phyloP scores from a whole-genome alignment of 208 protist species.

The Trichomonas tenax region DNA sequence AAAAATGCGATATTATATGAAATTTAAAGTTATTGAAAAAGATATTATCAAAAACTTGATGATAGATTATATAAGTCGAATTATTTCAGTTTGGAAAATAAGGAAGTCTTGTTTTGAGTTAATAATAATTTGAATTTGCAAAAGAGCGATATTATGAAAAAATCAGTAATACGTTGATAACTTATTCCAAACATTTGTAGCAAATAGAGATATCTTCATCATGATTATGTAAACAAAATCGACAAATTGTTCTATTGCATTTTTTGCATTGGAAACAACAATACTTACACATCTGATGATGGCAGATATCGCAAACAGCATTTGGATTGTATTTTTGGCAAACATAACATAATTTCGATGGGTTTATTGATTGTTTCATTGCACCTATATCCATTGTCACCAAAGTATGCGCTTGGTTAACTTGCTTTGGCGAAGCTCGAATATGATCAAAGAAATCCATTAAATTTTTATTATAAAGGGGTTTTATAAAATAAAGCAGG shows the following conservation, averaged over 20 bases:
- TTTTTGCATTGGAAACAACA: neutral
- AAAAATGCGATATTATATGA: no score
- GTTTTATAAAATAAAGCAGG: no score
- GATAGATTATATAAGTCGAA: no score
- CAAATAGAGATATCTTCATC: neutral
- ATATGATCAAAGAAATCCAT: neutral
- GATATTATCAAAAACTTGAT: no score
- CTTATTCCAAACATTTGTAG: neutral
- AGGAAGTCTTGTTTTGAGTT: no score
- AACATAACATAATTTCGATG: neutral
- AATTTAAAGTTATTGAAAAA: no score
- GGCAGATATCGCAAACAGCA: neutral
- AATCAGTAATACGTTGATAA: no score
- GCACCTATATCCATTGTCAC: neutral
- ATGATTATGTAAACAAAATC: neutral
- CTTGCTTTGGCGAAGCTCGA: neutral
- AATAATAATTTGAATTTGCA: no score
- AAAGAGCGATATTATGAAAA: no score
- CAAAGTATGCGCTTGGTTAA: neutral
- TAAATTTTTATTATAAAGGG: no score
- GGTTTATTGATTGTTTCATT: neutral
- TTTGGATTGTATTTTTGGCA: neutral
- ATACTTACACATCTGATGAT: neutral
- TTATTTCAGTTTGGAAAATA: no score
- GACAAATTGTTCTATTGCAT: neutral